Conservation (phyloP, 108 stramenopile species). For the Nitzschia putrida region DNA sequence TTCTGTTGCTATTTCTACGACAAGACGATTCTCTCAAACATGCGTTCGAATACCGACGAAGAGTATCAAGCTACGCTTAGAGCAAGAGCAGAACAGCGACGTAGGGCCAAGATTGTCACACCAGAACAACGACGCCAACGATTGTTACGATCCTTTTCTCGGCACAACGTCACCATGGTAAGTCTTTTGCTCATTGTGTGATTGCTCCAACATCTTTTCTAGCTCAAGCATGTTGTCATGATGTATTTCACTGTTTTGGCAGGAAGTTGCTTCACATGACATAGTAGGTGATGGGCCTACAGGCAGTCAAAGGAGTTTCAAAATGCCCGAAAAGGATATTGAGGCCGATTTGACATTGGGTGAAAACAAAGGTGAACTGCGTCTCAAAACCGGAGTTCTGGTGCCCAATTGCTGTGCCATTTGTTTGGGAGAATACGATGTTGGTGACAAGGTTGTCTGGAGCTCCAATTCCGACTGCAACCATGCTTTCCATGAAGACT, state of each 20-base stretch:
- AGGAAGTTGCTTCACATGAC: slow-evolving; percentile 1
- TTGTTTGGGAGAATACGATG: slow-evolving; percentile 62
- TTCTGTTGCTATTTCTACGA: slow-evolving; percentile 24
- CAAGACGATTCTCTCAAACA: not conserved
- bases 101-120: not conserved
- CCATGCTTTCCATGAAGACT: slow-evolving; percentile 77
- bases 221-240: not conserved
- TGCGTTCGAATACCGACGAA: slow-evolving; percentile 1
- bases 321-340: no score
- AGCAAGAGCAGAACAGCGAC: slow-evolving; percentile 18
- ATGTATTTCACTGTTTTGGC: slow-evolving; percentile 7
- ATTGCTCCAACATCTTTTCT: not conserved
- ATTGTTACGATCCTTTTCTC: slow-evolving; percentile 28
- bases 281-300: slow-evolving; percentile 33
- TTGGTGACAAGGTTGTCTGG: slow-evolving; percentile 58
- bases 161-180: slow-evolving; percentile 43
- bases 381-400: slow-evolving; percentile 3
- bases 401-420: slow-evolving; percentile 77
- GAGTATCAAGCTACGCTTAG: slow-evolving; percentile 10
- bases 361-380: slow-evolving; percentile 20
- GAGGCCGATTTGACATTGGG: no score
- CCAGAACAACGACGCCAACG: slow-evolving; percentile 24
- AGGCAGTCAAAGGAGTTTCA: no score
- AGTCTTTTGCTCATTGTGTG: not conserved
- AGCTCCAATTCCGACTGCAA: slow-evolving; percentile 48